Evolutionary conservation across 768 basidiomycete genomes (phyloP), one percentile per base, ranked within the genome.

Genomic region (Termitomyces sp.): DNA sequence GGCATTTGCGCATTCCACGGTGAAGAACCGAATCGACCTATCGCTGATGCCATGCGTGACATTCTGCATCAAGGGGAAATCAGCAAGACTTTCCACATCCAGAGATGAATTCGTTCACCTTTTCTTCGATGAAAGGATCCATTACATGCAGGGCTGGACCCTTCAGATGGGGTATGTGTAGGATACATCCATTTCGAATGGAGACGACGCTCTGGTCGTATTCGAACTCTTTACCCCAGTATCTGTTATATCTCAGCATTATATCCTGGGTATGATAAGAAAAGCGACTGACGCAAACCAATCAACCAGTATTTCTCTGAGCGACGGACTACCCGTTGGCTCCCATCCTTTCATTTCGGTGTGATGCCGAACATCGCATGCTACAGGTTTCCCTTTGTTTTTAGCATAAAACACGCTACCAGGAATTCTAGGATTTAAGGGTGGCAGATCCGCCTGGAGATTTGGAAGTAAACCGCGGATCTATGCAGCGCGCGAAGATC

Each of bases 401-500:
- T 68, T 71, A 17, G 74, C 47, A 77, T 78, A 81, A 62, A 74
- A 78, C 12, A 66, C 57, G 14, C 65, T 67, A 8, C 63, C 43
- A n/a, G 42, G 55, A 12, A 51, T 57, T 8, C 59, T 60, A 3
- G 62, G 14, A 12, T 61, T 17, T 32, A 63, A 46, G 6, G 63
- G 52, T n/a, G 65, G 69, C 3, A 79, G 53, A 10, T 68, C 68
- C n/a, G 66, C 73, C 69, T 87, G 86, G 7, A 87, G 67, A 60
- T 84, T 86, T 0, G 85, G 86, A 11, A 86, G 68, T 10, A 79
- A 65, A 3, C 76, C 75, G 12, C 71, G 68, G 15, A 64, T 70
- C 86, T 88, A 60, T 46, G 17, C 20, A 40, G 37, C 14, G 11
- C 11, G 15, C 15, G 25, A 38, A 17, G 25, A 31, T 29, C 54